Evolutionary conservation across 1,139 yeast species (phyloP).

Genomic region (Geotrichum reessii): DNA sequence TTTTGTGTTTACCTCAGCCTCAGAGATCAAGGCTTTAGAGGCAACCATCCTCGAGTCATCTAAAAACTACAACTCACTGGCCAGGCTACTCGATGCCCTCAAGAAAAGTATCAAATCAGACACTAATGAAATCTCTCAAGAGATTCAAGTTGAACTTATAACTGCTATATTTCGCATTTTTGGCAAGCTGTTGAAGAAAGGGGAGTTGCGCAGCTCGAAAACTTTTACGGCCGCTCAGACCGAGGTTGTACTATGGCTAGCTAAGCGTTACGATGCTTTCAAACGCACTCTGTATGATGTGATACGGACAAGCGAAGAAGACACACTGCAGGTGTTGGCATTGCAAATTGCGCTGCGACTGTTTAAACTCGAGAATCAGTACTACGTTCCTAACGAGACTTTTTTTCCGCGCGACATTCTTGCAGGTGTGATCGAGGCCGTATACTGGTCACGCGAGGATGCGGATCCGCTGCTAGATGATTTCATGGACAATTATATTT

Average conservation of each 20-base stretch:
- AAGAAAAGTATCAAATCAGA: slow-evolving; percentile 19
- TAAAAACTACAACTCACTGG: slow-evolving; percentile 51
- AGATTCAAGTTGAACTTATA: slow-evolving; percentile 36
- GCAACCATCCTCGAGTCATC: slow-evolving; percentile 37
- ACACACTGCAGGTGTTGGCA: slow-evolving; percentile 54
- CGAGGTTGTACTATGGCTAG: slow-evolving; percentile 48
- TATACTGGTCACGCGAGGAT: slow-evolving; percentile 39
- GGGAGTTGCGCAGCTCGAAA: slow-evolving; percentile 40
- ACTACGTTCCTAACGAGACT: slow-evolving; percentile 48
- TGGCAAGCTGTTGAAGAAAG: slow-evolving; percentile 48
- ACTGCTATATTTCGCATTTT: slow-evolving; percentile 53
- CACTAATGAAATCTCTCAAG: slow-evolving; percentile 29
- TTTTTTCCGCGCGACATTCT: slow-evolving; percentile 61
- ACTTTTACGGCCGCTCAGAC: slow-evolving; percentile 40
- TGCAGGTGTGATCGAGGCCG: slow-evolving; percentile 48
- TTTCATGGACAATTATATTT: slow-evolving; percentile 52
- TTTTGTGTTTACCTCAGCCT: neutral
- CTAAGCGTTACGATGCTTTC: slow-evolving; percentile 53
- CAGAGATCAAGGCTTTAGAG: slow-evolving; percentile 12
- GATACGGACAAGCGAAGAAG: slow-evolving; percentile 32
- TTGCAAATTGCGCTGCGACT: slow-evolving; percentile 60
- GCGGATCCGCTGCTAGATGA: slow-evolving; percentile 50
- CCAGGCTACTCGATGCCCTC: slow-evolving; percentile 42
- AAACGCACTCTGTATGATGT: slow-evolving; percentile 43
- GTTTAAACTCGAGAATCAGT: slow-evolving; percentile 53